Evolutionary conservation across 495 filamentous ascomycete species (phyloP), one percentile per base, ranked within the genome.

Genomic region (Neurospora terricola): DNA sequence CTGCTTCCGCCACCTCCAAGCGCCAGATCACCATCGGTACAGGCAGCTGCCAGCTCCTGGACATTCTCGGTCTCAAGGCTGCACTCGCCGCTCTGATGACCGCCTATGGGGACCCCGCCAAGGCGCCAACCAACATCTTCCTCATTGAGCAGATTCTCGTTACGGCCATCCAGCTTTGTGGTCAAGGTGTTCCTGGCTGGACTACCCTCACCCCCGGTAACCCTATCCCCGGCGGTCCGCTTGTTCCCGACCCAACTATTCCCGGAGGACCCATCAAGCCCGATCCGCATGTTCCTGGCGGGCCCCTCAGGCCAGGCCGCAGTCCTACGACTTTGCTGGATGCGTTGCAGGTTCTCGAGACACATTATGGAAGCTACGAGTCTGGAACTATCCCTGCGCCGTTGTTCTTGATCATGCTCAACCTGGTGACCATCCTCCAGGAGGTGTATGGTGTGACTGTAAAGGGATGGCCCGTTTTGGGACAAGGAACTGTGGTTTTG

Each of bases 181-280:
- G 75, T 38, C 72, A 75, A 66, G 23, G 43, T 45, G 74, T 77
- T 48, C 39, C 68, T 11, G 76, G 79, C 70, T 76, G 79, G 79
- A 73, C 73, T 12, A 70, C 69, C 69, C 48, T 73, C 68, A 66
- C 76, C 27, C 81, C 80, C 59, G 78, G 75, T 74, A 75, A 77
- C 30, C 75, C 81, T 16, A 68, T 81, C 54, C 81, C 80, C 66
- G 77, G 78, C 12, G 77, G 76, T 10, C 66, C 74, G 66, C 70
- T 82, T 38, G 72, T 38, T 30, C 81, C 81, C 23, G 78, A 81
- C 72, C 77, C 80, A 34, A 74, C 76, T 18, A 69, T 76, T 8
- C 80, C 80, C 18, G 81, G 81, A 16, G 80, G 75, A 4, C 72
- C 76, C 11, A 71, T 79, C 21, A 42, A 62, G 37, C 76, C 76